These are phyloP conservation scores for Trypanosoma grayi DNA, from an alignment of 208 protist genomes.

Conservation along the genomic window DNA sequence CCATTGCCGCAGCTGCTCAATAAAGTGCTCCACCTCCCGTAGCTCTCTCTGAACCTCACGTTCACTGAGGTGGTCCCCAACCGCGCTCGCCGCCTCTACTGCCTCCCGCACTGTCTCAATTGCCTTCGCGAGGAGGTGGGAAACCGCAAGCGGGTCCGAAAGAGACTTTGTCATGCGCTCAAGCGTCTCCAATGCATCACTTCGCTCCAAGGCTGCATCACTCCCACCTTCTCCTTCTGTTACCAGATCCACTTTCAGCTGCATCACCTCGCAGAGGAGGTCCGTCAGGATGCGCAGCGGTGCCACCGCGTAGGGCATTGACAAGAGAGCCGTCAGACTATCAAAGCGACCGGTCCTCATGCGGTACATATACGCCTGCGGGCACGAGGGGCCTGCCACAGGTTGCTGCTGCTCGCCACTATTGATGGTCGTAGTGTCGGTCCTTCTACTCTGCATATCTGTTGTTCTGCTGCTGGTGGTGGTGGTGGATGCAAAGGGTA, in stretches of 20 bases:
- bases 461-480: background rate
- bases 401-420: background rate
- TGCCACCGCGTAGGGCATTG: slow-evolving; percentile 55
- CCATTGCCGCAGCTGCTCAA: slow-evolving; percentile 25
- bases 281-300: slow-evolving; percentile 62
- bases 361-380: slow-evolving; percentile 54
- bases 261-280: slow-evolving; percentile 33
- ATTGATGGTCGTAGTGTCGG: background rate
- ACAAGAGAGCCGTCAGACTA: slow-evolving; percentile 42
- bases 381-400: slow-evolving; percentile 22
- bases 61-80: slow-evolving; percentile 35
- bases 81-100: slow-evolving; percentile 11
- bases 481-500: too few relatives aligned
- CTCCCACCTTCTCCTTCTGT: background rate
- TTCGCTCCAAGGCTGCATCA: background rate
- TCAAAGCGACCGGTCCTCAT: slow-evolving; percentile 46
- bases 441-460: background rate
- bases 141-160: slow-evolving; percentile 26
- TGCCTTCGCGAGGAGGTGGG: slow-evolving; percentile 14
- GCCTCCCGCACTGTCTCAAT: slow-evolving; percentile 13
- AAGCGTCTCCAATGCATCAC: slow-evolving; percentile 6
- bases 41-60: slow-evolving; percentile 26
- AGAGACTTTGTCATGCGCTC: slow-evolving; percentile 21
- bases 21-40: slow-evolving; percentile 31
- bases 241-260: background rate